These are phyloP conservation scores for Leccinum subtestaceum DNA, from an alignment of 768 basidiomycete genomes.

Conservation along the genomic window DNA sequence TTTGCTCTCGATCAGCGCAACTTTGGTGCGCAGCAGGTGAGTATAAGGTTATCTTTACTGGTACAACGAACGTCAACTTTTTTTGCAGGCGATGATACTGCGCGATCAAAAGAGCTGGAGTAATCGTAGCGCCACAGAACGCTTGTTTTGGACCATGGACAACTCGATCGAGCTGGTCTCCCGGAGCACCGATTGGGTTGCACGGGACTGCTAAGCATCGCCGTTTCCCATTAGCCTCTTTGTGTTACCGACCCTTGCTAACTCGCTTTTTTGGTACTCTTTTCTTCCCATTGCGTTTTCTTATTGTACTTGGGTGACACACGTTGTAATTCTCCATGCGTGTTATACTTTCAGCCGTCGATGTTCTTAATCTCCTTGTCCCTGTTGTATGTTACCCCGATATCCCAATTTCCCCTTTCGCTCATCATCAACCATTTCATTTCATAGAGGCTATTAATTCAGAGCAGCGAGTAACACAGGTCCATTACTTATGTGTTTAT, in stretches of 20 bases:
- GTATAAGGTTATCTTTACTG: conserved; percentile 11
- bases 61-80: conserved; percentile 2
- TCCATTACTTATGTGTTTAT: conserved; percentile 21
- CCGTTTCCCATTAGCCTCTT: neutral
- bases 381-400: conserved; percentile 22
- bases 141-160: conserved; percentile 90
- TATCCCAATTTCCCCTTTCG: conserved; percentile 8
- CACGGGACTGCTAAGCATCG: conserved; percentile 50
- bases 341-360: conserved; percentile 5
- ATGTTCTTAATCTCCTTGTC: conserved; percentile 16
- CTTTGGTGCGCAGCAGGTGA: conserved; percentile 94
- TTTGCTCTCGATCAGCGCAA: conserved; percentile 95
- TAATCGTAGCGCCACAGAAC: conserved; percentile 84
- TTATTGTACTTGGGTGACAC: conserved; percentile 21
- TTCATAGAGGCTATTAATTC: conserved; percentile 5
- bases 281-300: conserved; percentile 5
- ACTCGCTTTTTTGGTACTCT: conserved; percentile 11
- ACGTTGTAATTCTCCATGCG: conserved; percentile 24
- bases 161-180: conserved; percentile 84
- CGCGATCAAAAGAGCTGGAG: conserved; percentile 97
- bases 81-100: conserved; percentile 85
- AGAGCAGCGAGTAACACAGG: conserved; percentile 17
- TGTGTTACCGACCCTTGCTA: conserved; percentile 1
- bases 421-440: conserved; percentile 6
- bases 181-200: conserved; percentile 84